A percentile compares a stretch with the other conserved stretches of the same genome.
Conservation (phyloP, 805 yeast species). For the Candida oleophila region DNA sequence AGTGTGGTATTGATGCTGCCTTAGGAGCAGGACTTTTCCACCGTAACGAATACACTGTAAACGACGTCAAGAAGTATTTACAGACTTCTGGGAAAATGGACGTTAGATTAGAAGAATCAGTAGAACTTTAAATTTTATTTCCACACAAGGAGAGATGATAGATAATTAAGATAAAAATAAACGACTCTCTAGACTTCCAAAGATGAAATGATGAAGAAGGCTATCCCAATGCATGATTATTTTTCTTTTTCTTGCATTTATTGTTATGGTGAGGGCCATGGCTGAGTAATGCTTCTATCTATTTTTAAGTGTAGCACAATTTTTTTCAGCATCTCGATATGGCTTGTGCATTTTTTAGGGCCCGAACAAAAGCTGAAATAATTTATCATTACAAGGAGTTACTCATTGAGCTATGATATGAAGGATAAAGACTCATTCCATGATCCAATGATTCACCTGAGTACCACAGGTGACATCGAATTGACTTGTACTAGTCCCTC, state of each 20-base stretch:
- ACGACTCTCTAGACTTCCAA: too few species aligned
- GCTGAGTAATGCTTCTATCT: background rate
- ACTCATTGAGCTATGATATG: background rate
- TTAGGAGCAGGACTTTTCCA: slow-evolving; percentile 99
- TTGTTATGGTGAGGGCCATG: too few species aligned
- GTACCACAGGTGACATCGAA: background rate
- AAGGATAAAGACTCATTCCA: background rate
- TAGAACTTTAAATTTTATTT: slow-evolving; percentile 18
- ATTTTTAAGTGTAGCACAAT: too few species aligned
- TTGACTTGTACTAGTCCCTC: background rate
- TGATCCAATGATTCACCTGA: background rate
- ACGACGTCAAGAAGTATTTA: slow-evolving; percentile 74
- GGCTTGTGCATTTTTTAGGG: background rate
- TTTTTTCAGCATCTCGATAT: background rate
- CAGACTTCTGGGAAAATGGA: slow-evolving; percentile 51
- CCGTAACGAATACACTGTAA: slow-evolving; percentile 87
- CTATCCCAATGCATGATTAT: too few species aligned
- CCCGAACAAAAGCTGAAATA: background rate
- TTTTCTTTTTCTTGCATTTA: too few species aligned
- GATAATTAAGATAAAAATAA: background rate
- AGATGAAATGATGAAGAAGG: too few species aligned
- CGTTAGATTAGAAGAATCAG: slow-evolving; percentile 62
- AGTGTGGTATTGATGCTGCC: slow-evolving; percentile 91
- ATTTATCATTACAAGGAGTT: too few species aligned
- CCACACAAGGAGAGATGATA: background rate